A percentile compares a stretch with the other conserved stretches of the same genome.
Conservation (phyloP, 2,329 filamentous ascomycete genomes). For the Pseudogymnoascus sp. region DNA sequence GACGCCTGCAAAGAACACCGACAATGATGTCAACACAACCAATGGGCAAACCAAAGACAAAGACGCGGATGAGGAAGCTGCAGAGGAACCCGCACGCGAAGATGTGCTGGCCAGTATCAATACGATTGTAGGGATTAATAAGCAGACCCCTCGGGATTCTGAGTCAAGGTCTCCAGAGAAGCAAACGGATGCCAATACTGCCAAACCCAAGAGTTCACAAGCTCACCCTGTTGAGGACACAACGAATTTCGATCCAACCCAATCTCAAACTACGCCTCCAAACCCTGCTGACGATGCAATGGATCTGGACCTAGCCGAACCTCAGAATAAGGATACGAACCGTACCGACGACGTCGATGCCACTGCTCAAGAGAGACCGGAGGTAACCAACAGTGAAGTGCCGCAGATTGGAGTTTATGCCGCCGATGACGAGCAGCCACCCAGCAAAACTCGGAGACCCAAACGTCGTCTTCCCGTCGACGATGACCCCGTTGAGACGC, state of each 20-base stretch:
- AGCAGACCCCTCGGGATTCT: background rate
- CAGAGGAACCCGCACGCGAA: background rate
- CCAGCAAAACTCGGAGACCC: conserved; percentile 12
- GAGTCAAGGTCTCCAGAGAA: background rate
- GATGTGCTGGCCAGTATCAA: too few relatives aligned
- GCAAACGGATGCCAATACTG: background rate
- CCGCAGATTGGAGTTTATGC: background rate
- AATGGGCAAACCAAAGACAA: background rate
- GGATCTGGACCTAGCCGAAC: background rate
- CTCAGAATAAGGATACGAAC: background rate
- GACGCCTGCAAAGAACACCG: background rate
- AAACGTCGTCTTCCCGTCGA: conserved; percentile 20
- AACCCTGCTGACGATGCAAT: background rate
- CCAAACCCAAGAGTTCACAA: background rate
- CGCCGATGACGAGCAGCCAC: background rate
- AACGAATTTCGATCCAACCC: background rate
- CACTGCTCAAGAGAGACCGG: background rate
- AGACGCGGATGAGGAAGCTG: background rate
- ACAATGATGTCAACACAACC: background rate
- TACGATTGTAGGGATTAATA: too few relatives aligned
- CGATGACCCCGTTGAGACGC: background rate
- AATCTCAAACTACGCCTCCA: background rate
- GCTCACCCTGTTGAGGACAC: background rate
- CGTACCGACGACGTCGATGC: background rate
- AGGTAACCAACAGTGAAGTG: background rate